Base-by-base conservation (phyloP, 768 basidiomycete genomes). In the Lanmaoa rubissima region DNA sequence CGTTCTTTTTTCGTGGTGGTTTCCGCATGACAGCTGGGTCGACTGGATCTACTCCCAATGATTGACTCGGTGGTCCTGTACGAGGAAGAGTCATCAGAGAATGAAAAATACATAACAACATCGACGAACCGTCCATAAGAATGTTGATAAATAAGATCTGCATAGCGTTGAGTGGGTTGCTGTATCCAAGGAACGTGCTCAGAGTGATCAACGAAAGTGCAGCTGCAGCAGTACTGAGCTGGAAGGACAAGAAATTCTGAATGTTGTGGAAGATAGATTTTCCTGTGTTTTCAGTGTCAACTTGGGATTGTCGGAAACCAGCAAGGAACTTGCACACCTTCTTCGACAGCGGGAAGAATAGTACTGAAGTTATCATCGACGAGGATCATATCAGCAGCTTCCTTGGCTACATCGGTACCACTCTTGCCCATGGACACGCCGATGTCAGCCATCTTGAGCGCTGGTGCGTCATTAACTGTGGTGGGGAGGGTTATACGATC, bases 111-210 rank as follows among this genome's bases (percentile, higher is more conserved):
- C 9, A 31, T 2, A 44, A 19, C 4, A 48, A 50, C 57, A 26
- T 21, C 39, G 17, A 72, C 80, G 35, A 54, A 88, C 94, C 94
- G 61, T 98, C 96, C 95, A 98, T 98, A 47, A 98, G 82, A 69
- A 98, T 97, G 74, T 98, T 98, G 67, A 98, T 98, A 70, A 97
- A 98, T n/a, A 98, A 75, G 65, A 98, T 98, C 72, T 98, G 94
- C 94, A 98, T 98, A 4, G 95, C 88, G 66, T 98, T 98, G 60
- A 98, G 79, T 4, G 95, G 95, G 66, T 96, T 98, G 65, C 85
- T 87, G 35, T 97, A 78, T 14, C 89, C 86, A 64, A 98, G 84
- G 70, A 94, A 80, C 21, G 95, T 98, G 70, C 91, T 93, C 54
- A 98, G 78, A 2, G 95, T 95, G 74, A 98, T 98, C 62, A 98